A percentile compares a stretch with the other conserved stretches of the same genome.
Conservation (phyloP, 129 eudicot genomes). For the Logfia minima region DNA sequence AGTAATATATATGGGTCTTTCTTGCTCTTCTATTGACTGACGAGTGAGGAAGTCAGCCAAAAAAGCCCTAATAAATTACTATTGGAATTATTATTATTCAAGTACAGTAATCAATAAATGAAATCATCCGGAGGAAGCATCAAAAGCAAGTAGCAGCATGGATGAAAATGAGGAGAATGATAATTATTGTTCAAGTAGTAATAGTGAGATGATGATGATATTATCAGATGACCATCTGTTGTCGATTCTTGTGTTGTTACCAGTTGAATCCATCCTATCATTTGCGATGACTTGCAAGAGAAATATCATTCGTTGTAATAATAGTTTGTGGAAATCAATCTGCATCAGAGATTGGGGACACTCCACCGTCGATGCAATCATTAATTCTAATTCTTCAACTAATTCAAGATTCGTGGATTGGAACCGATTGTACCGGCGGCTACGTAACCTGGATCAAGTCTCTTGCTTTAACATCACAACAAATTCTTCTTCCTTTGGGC, state of each 20-base stretch:
- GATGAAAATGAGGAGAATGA: background rate
- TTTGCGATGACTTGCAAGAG: slow-evolving; percentile 66
- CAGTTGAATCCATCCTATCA: slow-evolving; percentile 66
- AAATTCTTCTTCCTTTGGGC: slow-evolving; percentile 21
- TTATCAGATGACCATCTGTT: slow-evolving; percentile 73
- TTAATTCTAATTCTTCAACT: slow-evolving; percentile 12
- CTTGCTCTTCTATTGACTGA: too few species aligned
- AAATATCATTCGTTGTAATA: slow-evolving; percentile 44
- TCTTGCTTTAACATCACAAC: slow-evolving; percentile 46
- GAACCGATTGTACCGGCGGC: slow-evolving; percentile 57
- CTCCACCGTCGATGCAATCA: slow-evolving; percentile 45
- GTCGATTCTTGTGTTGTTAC: slow-evolving; percentile 63
- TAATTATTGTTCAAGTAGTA: background rate
- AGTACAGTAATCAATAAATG: background rate
- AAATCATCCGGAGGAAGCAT: background rate
- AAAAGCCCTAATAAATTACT: too few species aligned
- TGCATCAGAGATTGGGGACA: slow-evolving; percentile 79
- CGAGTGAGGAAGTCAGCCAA: too few species aligned
- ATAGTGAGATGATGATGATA: background rate
- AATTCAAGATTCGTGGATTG: slow-evolving; percentile 33
- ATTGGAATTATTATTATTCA: too few species aligned
- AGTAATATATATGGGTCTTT: too few species aligned
- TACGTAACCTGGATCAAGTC: slow-evolving; percentile 59
- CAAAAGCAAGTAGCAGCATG: background rate
- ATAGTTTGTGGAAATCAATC: slow-evolving; percentile 65